Percentiles rank a stretch among this genome's conserved stretches.
Conservation (phyloP, 225 moss, liverwort and hornwort genomes). For the Asterella californica region DNA sequence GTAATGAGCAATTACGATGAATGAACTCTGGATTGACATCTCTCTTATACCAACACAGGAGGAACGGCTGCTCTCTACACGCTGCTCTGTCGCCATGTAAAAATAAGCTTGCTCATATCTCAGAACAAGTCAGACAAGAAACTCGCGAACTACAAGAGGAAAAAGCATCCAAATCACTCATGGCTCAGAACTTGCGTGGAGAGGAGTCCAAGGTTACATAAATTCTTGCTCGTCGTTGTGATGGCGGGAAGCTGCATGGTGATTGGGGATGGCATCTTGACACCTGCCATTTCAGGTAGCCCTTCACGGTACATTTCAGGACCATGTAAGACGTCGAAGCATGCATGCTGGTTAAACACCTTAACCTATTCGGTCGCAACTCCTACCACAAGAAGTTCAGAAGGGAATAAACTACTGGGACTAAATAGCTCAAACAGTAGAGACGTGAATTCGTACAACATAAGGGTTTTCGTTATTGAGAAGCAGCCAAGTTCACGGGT, state of each 20-base stretch:
- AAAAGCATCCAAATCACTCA: conserved; percentile 17
- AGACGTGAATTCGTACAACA: too few species aligned
- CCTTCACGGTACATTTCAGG: conserved; percentile 11
- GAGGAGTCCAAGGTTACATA: conserved; percentile 22
- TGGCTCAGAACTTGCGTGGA: conserved; percentile 29
- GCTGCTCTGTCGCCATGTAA: conserved; percentile 47
- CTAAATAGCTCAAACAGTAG: too few species aligned
- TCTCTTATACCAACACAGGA: conserved; percentile 19
- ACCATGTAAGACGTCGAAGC: neutral
- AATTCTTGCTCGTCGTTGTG: conserved; percentile 34
- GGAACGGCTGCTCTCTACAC: conserved; percentile 46
- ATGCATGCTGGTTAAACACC: neutral
- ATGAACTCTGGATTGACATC: too few species aligned
- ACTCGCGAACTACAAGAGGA: conserved; percentile 41
- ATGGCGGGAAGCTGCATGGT: conserved; percentile 54
- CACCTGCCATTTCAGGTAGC: conserved; percentile 53
- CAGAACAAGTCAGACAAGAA: conserved; percentile 42
- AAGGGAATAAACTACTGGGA: too few species aligned
- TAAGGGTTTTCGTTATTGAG: too few species aligned
- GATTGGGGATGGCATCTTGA: conserved; percentile 52
- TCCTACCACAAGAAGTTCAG: neutral
- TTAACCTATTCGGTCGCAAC: neutral
- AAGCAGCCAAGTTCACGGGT: too few species aligned
- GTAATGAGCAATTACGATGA: too few species aligned
- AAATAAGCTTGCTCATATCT: conserved; percentile 45